Evolutionary conservation across 345 rosid species (phyloP).

Genomic region (Eutrema yunnanense): DNA sequence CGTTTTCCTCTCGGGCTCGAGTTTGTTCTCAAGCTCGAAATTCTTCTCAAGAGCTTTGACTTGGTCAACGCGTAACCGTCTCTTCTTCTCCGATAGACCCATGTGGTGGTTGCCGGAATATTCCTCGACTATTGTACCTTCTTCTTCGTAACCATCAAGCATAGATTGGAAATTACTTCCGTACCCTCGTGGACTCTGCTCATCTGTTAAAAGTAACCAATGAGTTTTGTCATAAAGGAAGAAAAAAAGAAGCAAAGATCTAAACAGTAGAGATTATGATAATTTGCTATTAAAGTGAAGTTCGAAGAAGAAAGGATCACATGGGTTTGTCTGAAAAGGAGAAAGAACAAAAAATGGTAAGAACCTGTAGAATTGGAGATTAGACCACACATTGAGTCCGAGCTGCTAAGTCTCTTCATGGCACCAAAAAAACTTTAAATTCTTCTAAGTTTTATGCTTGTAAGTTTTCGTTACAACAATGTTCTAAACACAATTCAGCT

Average conservation of each 20-base stretch:
- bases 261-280: not conserved
- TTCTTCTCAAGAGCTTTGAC: constrained; percentile 84
- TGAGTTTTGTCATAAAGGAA: not conserved
- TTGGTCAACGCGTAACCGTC: constrained; percentile 66
- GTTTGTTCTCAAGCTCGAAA: constrained; percentile 81
- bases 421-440: not conserved
- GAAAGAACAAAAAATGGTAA: not conserved
- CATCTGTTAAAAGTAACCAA: constrained; percentile 36
- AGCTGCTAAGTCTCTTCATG: constrained; percentile 88
- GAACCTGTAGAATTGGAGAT: constrained; percentile 70
- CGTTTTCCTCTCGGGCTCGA: constrained; percentile 76
- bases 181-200: constrained; percentile 59
- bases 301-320: not conserved
- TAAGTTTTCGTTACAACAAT: constrained; percentile 10
- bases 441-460: not conserved
- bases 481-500: constrained; percentile 27
- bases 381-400: constrained; percentile 84
- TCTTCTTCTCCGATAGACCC: constrained; percentile 62
- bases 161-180: constrained; percentile 63
- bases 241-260: not conserved
- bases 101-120: constrained; percentile 39
- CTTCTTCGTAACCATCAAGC: constrained; percentile 81
- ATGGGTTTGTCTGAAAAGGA: constrained; percentile 11
- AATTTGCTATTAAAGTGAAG: not conserved
- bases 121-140: constrained; percentile 61